These are phyloP conservation scores for Aspergillus bridgeri DNA, from an alignment of 495 filamentous ascomycete species.

Conservation along the genomic window DNA sequence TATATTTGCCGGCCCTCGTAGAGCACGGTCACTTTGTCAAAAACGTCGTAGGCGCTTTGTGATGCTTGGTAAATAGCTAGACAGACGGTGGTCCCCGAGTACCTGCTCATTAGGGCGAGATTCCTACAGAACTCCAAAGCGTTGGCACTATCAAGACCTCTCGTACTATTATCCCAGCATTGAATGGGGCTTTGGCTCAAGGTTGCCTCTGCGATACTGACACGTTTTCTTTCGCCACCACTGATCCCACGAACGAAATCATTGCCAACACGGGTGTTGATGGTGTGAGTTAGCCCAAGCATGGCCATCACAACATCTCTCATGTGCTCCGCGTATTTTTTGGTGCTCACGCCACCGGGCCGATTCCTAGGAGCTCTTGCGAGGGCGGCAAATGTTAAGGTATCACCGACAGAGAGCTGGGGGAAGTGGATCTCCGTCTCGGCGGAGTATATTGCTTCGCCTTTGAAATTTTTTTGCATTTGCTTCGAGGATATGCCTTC, in stretches of 20 bases:
- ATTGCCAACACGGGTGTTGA: slow-evolving; percentile 61
- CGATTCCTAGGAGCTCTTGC: slow-evolving; percentile 49
- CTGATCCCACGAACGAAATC: slow-evolving; percentile 81
- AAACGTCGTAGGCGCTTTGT: slow-evolving; percentile 73
- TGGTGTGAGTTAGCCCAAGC: slow-evolving; percentile 55
- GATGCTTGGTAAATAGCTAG: slow-evolving; percentile 86
- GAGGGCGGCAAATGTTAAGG: slow-evolving; percentile 58
- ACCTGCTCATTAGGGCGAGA: slow-evolving; percentile 69
- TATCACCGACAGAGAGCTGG: slow-evolving; percentile 63
- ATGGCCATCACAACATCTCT: slow-evolving; percentile 62
- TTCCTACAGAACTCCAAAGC: slow-evolving; percentile 73
- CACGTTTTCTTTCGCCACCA: slow-evolving; percentile 81
- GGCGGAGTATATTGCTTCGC: slow-evolving; percentile 62
- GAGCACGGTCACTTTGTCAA: slow-evolving; percentile 60
- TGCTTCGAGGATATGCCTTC: slow-evolving; percentile 49
- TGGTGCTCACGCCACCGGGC: slow-evolving; percentile 43
- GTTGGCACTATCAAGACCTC: slow-evolving; percentile 81
- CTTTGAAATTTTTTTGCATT: slow-evolving; percentile 65
- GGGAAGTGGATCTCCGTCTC: slow-evolving; percentile 69
- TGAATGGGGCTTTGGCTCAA: slow-evolving; percentile 70
- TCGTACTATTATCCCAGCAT: slow-evolving; percentile 86
- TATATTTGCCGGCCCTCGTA: slow-evolving; percentile 68
- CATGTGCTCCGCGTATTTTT: slow-evolving; percentile 49
- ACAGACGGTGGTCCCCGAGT: slow-evolving; percentile 72
- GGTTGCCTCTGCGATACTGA: slow-evolving; percentile 57